Evolutionary conservation across 495 filamentous ascomycete species (phyloP).

Genomic region (Glonium stellatum): DNA sequence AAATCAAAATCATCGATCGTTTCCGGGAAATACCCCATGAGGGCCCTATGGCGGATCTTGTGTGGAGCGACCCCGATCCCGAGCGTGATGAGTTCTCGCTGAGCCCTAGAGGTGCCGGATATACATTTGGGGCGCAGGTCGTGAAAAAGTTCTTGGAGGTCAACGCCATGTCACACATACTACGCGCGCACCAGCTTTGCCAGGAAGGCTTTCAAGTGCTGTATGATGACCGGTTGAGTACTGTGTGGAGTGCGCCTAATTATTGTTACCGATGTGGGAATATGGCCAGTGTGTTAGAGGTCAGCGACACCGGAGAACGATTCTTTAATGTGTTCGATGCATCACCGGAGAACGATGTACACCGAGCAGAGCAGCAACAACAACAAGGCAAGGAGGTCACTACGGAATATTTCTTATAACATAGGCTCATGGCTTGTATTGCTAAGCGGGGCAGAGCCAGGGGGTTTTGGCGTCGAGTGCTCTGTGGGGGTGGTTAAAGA

Average conservation of each 20-base stretch:
- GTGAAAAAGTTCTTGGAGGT: constrained; percentile 96
- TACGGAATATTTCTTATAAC: constrained; percentile 68
- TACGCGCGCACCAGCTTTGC: constrained; percentile 93
- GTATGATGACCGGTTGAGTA: constrained; percentile 88
- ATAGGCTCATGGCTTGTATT: not conserved
- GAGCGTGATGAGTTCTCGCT: constrained; percentile 95
- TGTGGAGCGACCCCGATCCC: constrained; percentile 95
- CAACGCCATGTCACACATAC: constrained; percentile 92
- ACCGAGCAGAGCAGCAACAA: constrained; percentile 69
- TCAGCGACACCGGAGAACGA: constrained; percentile 81
- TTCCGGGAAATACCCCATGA: constrained; percentile 98
- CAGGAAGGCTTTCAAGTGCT: constrained; percentile 95
- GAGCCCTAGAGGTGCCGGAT: constrained; percentile 87
- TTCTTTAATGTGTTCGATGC: constrained; percentile 98
- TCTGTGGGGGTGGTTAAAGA: no score
- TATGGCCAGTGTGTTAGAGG: constrained; percentile 92
- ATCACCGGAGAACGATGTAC: constrained; percentile 87
- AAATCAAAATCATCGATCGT: constrained; percentile 98
- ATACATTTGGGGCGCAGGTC: constrained; percentile 94
- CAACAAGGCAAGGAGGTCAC: constrained; percentile 55
- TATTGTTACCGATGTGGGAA: constrained; percentile 97
- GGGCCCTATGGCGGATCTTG: constrained; percentile 97
- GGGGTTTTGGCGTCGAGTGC: not conserved
- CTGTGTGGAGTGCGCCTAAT: constrained; percentile 95
- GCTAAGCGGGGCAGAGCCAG: not conserved